Evolutionary conservation across 768 basidiomycete species (phyloP).

Genomic region (Agrocybe pediades): DNA sequence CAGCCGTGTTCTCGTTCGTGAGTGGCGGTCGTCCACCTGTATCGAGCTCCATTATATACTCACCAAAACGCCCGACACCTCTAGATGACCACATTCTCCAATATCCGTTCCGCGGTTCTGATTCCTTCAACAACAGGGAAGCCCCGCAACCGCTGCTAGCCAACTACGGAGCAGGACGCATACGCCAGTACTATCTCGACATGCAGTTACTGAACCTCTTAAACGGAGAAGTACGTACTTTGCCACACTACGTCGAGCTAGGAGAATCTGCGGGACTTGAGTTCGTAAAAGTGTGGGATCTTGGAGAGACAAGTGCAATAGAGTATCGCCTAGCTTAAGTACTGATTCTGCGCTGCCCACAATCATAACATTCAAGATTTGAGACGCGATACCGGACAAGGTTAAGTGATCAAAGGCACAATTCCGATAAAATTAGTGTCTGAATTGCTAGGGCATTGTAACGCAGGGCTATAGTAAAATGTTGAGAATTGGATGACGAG

Average conservation of each 20-base stretch:
- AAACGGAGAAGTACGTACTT: conserved; percentile 44
- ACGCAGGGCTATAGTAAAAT: too few species aligned
- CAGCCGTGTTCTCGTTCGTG: conserved; percentile 35
- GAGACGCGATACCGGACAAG: too few species aligned
- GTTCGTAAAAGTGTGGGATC: conserved; percentile 38
- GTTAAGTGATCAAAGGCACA: too few species aligned
- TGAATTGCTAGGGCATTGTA: too few species aligned
- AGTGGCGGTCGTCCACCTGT: conserved; percentile 8
- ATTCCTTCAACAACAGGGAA: not conserved
- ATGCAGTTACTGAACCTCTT: conserved; percentile 41
- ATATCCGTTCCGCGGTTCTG: not conserved
- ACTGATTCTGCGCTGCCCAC: not conserved
- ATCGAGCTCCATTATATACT: conserved; percentile 28
- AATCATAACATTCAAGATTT: too few species aligned
- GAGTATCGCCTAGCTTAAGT: conserved; percentile 22
- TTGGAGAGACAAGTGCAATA: conserved; percentile 33
- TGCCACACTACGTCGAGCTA: conserved; percentile 39
- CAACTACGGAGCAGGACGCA: not conserved
- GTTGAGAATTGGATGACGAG: too few species aligned
- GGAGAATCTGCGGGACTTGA: conserved; percentile 32
- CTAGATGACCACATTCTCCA: not conserved
- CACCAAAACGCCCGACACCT: not conserved
- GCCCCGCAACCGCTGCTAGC: not conserved
- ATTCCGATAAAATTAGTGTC: too few species aligned
- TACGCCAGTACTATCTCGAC: conserved; percentile 33